Conservation (phyloP, 805 yeast genomes). For the Cyberlindnera samutprakarnensis region DNA sequence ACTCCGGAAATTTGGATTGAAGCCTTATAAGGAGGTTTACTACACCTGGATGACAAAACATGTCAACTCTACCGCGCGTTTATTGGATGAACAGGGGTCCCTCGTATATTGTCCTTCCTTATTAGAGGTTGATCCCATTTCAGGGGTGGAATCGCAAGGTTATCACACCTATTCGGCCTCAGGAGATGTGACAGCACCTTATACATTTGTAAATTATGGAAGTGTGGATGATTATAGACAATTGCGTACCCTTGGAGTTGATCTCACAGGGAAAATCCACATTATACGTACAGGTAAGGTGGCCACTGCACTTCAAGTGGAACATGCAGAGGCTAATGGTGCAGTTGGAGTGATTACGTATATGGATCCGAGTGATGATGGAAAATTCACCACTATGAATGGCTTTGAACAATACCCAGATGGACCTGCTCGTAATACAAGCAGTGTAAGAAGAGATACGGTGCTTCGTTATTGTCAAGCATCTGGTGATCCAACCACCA, state of each 20-base stretch:
- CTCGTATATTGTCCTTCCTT: slow-evolving; percentile 40
- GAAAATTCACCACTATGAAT: slow-evolving; percentile 42
- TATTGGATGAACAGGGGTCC: slow-evolving; percentile 27
- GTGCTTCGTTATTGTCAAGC: slow-evolving; percentile 47
- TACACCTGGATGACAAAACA: slow-evolving; percentile 51
- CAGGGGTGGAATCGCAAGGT: slow-evolving; percentile 45
- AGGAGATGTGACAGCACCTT: slow-evolving; percentile 51
- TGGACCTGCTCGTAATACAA: slow-evolving; percentile 60
- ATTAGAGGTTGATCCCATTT: slow-evolving; percentile 35
- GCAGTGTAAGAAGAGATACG: slow-evolving; percentile 55
- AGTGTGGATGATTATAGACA: slow-evolving; percentile 42
- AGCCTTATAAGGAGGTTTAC: slow-evolving; percentile 44
- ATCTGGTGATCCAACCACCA: slow-evolving; percentile 78
- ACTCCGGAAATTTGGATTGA: slow-evolving; percentile 44
- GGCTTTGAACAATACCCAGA: slow-evolving; percentile 53
- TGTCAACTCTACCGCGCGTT: slow-evolving; percentile 33
- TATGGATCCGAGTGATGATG: slow-evolving; percentile 55
- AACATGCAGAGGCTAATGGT: slow-evolving; percentile 54
- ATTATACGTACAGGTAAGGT: slow-evolving; percentile 45
- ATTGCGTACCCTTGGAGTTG: slow-evolving; percentile 33
- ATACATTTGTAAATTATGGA: slow-evolving; percentile 57
- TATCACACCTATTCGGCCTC: slow-evolving; percentile 60
- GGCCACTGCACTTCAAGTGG: slow-evolving; percentile 48
- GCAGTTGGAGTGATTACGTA: slow-evolving; percentile 49
- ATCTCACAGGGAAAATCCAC: slow-evolving; percentile 48